Conservation (phyloP, 371 early-diverging fungal species). For the Mortierella polycephala region DNA sequence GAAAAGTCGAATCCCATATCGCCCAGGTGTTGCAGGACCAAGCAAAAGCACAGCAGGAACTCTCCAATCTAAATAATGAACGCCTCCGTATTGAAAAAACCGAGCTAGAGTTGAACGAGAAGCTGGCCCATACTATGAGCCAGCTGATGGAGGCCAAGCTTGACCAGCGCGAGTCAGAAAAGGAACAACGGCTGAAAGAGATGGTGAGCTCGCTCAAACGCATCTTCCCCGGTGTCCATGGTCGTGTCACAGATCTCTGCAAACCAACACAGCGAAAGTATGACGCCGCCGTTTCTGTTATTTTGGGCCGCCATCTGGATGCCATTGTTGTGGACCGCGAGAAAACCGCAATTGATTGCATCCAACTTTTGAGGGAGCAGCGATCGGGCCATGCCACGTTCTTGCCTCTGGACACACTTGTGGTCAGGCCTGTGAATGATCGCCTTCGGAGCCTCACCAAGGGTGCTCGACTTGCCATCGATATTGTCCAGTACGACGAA, state of each 20-base stretch:
- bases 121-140: slow-evolving; percentile 77
- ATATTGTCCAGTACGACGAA: slow-evolving; percentile 88
- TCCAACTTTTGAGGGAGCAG: slow-evolving; percentile 89
- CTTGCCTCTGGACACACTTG: slow-evolving; percentile 90
- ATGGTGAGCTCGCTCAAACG: slow-evolving; percentile 84
- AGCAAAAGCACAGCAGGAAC: slow-evolving; percentile 53
- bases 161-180: slow-evolving; percentile 85
- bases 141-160: slow-evolving; percentile 84
- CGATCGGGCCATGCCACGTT: slow-evolving; percentile 94
- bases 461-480: slow-evolving; percentile 87
- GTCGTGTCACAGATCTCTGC: slow-evolving; percentile 91
- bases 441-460: slow-evolving; percentile 78
- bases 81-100: slow-evolving; percentile 50
- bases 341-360: slow-evolving; percentile 84
- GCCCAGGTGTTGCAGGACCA: slow-evolving; percentile 58
- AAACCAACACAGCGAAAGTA: slow-evolving; percentile 94
- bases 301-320: slow-evolving; percentile 82
- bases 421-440: slow-evolving; percentile 79
- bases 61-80: slow-evolving; percentile 34
- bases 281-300: slow-evolving; percentile 84
- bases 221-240: slow-evolving; percentile 91
- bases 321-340: slow-evolving; percentile 85
- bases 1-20: slow-evolving; percentile 53
- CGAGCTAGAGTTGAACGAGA: slow-evolving; percentile 86
- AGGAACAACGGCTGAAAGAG: slow-evolving; percentile 79